Evolutionary conservation across 2,329 filamentous ascomycete species (phyloP).

Genomic region (Scedosporium dehoogii): DNA sequence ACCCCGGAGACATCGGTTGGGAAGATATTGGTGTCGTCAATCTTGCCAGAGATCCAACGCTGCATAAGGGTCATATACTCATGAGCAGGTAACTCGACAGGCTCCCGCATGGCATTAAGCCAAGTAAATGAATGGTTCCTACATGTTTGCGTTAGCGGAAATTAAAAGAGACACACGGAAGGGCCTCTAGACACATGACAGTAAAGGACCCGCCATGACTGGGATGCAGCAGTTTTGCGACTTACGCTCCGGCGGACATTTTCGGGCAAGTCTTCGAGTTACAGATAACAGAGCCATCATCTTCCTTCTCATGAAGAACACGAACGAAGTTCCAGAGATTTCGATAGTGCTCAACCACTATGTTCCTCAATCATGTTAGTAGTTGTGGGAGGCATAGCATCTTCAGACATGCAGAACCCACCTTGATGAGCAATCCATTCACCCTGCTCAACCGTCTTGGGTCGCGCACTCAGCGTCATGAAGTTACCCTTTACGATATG

Average conservation of each 20-base stretch:
- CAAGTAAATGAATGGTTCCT: conserved; percentile 94
- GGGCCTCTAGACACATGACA: not conserved
- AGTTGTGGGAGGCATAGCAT: conserved; percentile 11
- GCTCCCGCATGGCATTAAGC: conserved; percentile 79
- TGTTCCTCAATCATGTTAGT: conserved; percentile 5
- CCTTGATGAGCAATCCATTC: conserved; percentile 96
- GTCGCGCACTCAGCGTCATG: conserved; percentile 86
- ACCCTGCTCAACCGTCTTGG: conserved; percentile 85
- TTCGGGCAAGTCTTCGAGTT: conserved; percentile 75
- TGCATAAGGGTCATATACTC: conserved; percentile 95
- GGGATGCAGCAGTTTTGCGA: conserved; percentile 15
- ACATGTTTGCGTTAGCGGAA: not conserved
- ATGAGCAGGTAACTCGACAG: conserved; percentile 82
- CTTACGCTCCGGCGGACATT: conserved; percentile 90
- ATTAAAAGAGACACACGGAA: not conserved
- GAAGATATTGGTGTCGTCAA: conserved; percentile 82
- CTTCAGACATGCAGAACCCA: conserved; percentile 23
- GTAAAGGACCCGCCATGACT: not conserved
- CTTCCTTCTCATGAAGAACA: conserved; percentile 78
- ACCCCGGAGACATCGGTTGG: conserved; percentile 71
- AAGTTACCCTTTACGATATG: conserved; percentile 97
- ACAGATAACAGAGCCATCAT: conserved; percentile 69
- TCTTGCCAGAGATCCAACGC: conserved; percentile 94
- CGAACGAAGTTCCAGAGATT: conserved; percentile 83
- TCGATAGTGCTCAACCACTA: conserved; percentile 91